A percentile compares a stretch with the other conserved stretches of the same genome.
Conservation (phyloP, 306 rosid species). For the Geum urbanum region DNA sequence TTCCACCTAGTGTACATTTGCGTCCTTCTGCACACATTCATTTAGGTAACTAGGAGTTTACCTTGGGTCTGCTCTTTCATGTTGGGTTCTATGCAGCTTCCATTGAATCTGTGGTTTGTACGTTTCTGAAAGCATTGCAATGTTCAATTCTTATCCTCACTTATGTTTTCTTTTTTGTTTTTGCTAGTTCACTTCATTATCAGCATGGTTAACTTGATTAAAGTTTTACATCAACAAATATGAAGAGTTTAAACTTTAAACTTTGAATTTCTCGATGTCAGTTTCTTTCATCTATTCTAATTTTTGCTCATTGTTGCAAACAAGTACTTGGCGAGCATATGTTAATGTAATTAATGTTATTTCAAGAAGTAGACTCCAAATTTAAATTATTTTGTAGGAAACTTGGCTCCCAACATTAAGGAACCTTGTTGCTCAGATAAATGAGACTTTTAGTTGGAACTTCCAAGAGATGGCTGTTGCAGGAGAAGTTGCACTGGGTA, state of each 20-base stretch:
- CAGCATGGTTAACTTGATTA: conserved; percentile 7
- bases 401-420: conserved; percentile 88
- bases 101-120: background rate
- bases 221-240: background rate
- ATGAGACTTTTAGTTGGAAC: conserved; percentile 77
- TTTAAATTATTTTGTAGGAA: conserved; percentile 41
- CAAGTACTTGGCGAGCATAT: too few species aligned
- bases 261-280: background rate
- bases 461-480: conserved; percentile 99
- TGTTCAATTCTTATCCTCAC: background rate
- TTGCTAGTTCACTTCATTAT: too few species aligned
- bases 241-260: background rate
- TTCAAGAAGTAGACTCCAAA: background rate
- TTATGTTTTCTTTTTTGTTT: too few species aligned
- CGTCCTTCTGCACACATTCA: too few species aligned
- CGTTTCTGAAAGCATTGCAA: background rate
- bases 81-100: too few species aligned
- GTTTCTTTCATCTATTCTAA: background rate
- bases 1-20: too few species aligned
- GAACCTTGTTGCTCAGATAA: conserved; percentile 78
- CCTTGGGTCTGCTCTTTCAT: too few species aligned
- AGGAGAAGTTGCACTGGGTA: conserved; percentile 93
- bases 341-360: background rate
- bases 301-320: too few species aligned
- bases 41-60: too few species aligned